Evolutionary conservation across 1,139 yeast genomes (phyloP), one percentile per base, ranked within the genome.

Genomic region (Lodderomyces jiufengensis): DNA sequence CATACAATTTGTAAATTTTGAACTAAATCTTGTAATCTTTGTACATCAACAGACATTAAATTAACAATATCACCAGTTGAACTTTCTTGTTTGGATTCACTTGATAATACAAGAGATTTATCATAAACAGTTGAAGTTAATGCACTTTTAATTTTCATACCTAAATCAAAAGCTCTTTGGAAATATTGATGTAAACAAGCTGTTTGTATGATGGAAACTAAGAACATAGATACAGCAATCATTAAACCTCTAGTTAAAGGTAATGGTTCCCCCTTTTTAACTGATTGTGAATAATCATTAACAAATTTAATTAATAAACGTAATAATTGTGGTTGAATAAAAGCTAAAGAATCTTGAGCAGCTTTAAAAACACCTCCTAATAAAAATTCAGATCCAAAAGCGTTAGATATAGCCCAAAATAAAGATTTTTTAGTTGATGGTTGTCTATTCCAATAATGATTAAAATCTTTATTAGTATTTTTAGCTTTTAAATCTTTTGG

Each of bases 11-110:
- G 90, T 44, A 92, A 80, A 60, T 84, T 83, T 55, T 88, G 95
- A 29, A 86, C 79, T 43, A 90, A 70, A 53, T 90, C 97, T 61
- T 88, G 97, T 40, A 92, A 67, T 61, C 97, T 76, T 64, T 90
- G 97, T 6, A 94, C 85, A 63, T 92, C 98, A 34, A 92, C 97
- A 35, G 97, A 84, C 97, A 90, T 90, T 52, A 92, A 71, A 53
- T 94, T 92, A 37, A 92, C 98, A 51, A 94, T 87, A 56, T 94
- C 98, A 57, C 98, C 98, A n/a, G 96, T 87, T 20, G 87, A 77
- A 34, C 87, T 80, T 37, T 76, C 70, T 38, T 78, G 83, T 38
- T 86, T 80, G 7, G 95, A 84, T 53, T 92, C 97, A 49, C 80
- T 84, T 3, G 96, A 86, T 42, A 94, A 70, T 7, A 76, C 77